Evolutionary conservation across 176 grass and related monocot species (phyloP).

Genomic region (Echinochloa phyllopogon): DNA sequence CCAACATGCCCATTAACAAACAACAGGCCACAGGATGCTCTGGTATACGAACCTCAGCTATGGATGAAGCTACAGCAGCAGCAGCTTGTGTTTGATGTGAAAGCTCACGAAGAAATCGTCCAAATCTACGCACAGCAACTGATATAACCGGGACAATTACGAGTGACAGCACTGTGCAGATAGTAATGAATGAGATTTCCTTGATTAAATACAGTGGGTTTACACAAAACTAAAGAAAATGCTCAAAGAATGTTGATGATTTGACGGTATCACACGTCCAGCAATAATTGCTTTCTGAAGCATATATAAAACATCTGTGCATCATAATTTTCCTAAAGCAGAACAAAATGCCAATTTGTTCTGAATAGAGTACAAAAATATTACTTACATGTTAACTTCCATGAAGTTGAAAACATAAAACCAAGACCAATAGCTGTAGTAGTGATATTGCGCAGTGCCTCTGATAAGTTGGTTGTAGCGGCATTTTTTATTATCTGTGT

Average conservation of each 20-base stretch:
- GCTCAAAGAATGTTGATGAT: neutral
- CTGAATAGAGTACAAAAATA: conserved; percentile 28
- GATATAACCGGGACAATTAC: conserved; percentile 84
- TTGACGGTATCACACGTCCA: neutral
- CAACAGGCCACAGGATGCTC: conserved; percentile 17
- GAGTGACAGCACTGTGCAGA: conserved; percentile 75
- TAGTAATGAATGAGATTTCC: conserved; percentile 40
- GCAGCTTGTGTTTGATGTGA: conserved; percentile 94
- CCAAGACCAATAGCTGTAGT: conserved; percentile 89
- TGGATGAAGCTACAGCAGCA: conserved; percentile 90
- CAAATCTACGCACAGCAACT: conserved; percentile 77
- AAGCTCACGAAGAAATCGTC: conserved; percentile 93
- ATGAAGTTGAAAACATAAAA: conserved; percentile 98
- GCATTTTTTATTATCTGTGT: conserved; percentile 99
- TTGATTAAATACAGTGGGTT: neutral
- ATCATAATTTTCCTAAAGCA: neutral
- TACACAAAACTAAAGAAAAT: conserved; percentile 3
- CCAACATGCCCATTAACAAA: conserved; percentile 23
- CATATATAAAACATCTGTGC: conserved; percentile 18
- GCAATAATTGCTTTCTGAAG: neutral
- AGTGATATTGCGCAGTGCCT: conserved; percentile 84
- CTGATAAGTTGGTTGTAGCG: conserved; percentile 95
- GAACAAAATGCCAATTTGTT: conserved; percentile 21
- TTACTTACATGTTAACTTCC: conserved; percentile 93
- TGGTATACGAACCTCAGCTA: conserved; percentile 78